Percentiles rank a stretch among this genome's conserved stretches.
These are phyloP conservation scores for Dictyostelium intermedium DNA, from an alignment of 78 protist genomes.

Conservation along the genomic window DNA sequence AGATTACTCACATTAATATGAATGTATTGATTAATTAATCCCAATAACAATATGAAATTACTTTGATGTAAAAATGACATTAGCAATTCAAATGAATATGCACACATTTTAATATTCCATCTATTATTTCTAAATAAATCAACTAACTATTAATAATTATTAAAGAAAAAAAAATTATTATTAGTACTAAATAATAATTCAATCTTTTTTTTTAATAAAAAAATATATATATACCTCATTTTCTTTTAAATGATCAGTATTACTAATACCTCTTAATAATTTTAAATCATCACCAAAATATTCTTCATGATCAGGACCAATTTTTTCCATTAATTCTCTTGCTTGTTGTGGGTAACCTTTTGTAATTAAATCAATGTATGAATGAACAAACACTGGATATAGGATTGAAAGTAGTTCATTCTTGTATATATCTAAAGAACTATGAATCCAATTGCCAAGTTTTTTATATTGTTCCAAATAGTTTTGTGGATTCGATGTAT, in stretches of 20 bases:
- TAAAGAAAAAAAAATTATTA: not conserved
- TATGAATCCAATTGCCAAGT: slow-evolving; percentile 80
- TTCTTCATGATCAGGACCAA: slow-evolving; percentile 82
- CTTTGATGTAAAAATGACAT: slow-evolving; percentile 82
- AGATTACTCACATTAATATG: slow-evolving; percentile 60
- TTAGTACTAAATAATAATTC: not conserved
- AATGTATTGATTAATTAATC: slow-evolving; percentile 79
- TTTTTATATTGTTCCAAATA: slow-evolving; percentile 68
- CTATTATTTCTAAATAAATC: slow-evolving; percentile 49
- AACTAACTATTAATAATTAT: slow-evolving; percentile 15
- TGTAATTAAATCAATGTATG: slow-evolving; percentile 82
- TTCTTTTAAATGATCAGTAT: slow-evolving; percentile 59
- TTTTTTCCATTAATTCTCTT: slow-evolving; percentile 70
- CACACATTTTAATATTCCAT: slow-evolving; percentile 68
- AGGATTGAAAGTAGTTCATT: slow-evolving; percentile 76
- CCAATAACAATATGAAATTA: slow-evolving; percentile 28
- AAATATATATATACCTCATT: slow-evolving; percentile 43
- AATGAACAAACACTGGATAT: slow-evolving; percentile 88
- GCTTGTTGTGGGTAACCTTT: slow-evolving; percentile 58
- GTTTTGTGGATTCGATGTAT: slow-evolving; percentile 11
- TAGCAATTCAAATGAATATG: slow-evolving; percentile 76
- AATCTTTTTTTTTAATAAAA: not conserved
- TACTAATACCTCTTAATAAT: slow-evolving; percentile 34
- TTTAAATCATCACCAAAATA: slow-evolving; percentile 71
- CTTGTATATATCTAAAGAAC: slow-evolving; percentile 78